Evolutionary conservation across 2,329 filamentous ascomycete genomes (phyloP).

Genomic region (Xylariomycetidae sp.): DNA sequence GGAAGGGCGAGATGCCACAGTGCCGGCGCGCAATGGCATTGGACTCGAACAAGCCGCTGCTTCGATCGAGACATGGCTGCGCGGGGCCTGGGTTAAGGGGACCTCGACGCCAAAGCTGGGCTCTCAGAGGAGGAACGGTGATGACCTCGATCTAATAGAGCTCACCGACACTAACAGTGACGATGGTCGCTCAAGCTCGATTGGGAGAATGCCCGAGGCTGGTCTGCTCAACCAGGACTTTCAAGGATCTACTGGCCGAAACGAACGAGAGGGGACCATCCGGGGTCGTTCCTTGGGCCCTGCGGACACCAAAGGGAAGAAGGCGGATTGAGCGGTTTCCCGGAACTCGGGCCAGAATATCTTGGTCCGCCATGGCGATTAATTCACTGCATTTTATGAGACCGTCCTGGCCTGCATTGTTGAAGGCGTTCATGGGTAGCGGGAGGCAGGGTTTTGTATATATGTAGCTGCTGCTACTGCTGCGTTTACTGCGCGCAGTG

Average conservation of each 20-base stretch:
- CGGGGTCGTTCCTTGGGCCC: constrained; percentile 30
- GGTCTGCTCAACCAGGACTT: constrained; percentile 27
- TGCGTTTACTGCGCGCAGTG: no score
- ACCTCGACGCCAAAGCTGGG: constrained; percentile 45
- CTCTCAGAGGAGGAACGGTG: constrained; percentile 33
- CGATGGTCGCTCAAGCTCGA: constrained; percentile 34
- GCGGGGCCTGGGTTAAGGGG: constrained; percentile 68
- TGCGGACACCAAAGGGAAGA: constrained; percentile 34
- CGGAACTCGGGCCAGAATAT: no score
- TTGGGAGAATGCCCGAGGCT: constrained; percentile 14
- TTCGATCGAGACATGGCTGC: constrained; percentile 83
- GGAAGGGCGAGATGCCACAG: constrained; percentile 36
- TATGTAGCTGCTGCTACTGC: no score
- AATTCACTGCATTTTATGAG: no score
- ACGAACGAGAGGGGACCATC: constrained; percentile 30
- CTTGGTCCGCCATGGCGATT: no score
- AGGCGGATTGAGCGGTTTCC: constrained; percentile 38
- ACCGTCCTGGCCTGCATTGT: constrained; percentile 15
- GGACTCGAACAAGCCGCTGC: constrained; percentile 78
- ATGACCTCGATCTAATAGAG: constrained; percentile 63
- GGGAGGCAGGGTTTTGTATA: constrained; percentile 14
- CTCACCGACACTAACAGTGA: constrained; percentile 57
- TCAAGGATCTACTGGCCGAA: constrained; percentile 32
- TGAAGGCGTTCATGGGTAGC: constrained; percentile 15
- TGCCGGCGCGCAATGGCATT: constrained; percentile 38